Base-by-base conservation (phyloP, 1,284 basidiomycete species). In the Pseudozyma sp. region DNA sequence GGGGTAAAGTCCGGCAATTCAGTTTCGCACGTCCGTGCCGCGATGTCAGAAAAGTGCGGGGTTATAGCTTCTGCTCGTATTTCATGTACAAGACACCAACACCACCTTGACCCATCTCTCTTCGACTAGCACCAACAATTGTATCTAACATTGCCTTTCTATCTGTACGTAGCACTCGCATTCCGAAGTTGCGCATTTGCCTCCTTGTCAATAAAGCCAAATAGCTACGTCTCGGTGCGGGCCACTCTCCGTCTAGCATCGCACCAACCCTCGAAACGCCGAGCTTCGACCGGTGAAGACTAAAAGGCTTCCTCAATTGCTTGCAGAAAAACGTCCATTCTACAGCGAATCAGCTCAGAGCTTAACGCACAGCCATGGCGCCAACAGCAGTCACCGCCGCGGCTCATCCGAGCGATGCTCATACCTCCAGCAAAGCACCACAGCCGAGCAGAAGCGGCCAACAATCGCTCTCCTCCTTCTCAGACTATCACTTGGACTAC, bases 401-500 rank as follows among this genome's bases (percentile, higher is more conserved):
- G 0, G 14, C 50, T 1, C 6, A 40, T 16, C 7, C 52, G 13
- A 14, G 4, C 34, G 4, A 3, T 21, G 8, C 35, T 48, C 19
- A 53, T 31, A 31, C 25, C 25, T 31, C 25, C 25, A 31, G 25
- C 25, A 31, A 52, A 62, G 18, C 34, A 16, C 50, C 8, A 39
- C 35, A 21, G 25, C 25, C 25, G 6, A 31, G 25, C 25, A 31
- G 6, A 31, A 31, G 25, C 25, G 25, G 25, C 6, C 68, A 70
- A 19, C 63, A 63, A 21, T 76, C 73, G 4, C 69, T 76, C 16
- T 63, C 69, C 1, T 53, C 60, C 1, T 52, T 64, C 21, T 38
- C 61, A 13, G 64, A 68, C 55, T 69, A 71, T 42, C 68, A 72
- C 31, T 59, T 76, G 21, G 69, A 71, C 65, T 76, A 76, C 47